Base-by-base conservation (phyloP, 345 rosid species). In the Ailanthus altissimus region DNA sequence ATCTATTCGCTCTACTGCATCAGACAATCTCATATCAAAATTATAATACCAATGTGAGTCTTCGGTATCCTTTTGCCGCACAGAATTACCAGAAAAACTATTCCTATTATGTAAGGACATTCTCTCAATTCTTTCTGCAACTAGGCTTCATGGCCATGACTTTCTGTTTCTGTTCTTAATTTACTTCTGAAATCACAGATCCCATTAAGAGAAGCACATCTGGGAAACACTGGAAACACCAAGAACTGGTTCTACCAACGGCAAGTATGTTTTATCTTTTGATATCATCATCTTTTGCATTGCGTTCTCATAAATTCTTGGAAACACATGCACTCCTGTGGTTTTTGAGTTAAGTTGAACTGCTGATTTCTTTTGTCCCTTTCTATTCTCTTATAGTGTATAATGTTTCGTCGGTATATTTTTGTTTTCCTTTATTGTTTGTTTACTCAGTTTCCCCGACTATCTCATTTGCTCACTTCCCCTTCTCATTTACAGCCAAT, bases 101-200 rank as follows among this genome's bases (percentile, higher is more conserved):
- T 51, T 70, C 82, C 78, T 45, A 74, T 43, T 60, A 77, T 63
- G 92, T 86, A 82, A 79, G 88, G 47, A 73, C 77, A 58, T 72
- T 45, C 46, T 23, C 59, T 74, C 47, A 32, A 42, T 51, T 15
- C 18, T 49, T 47, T 67, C 36, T 45, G 49, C 38, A 32, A 11
- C 72, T 43, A 60, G 23, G 9, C 58, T 71, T 75, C 36, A 21
- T 81, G 51, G 46, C 26, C 9, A 53, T 25, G 67, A 65, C 13
- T 70, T 70, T 43, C 28, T 75, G 57, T 73, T 57, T 21, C 13
- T 46, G 10, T 57, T 40, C 56, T 60, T 58, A 43, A 45, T 45
- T 28, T 26, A 0, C 26, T 81, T 71, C 8, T 49, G 18, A 71
- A 65, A 62, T 56, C 20, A 28, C 84, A 87, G 90, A 72, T 80